Evolutionary conservation across 1,284 basidiomycete species (phyloP).

Genomic region (Cryptococcus hybrid): DNA sequence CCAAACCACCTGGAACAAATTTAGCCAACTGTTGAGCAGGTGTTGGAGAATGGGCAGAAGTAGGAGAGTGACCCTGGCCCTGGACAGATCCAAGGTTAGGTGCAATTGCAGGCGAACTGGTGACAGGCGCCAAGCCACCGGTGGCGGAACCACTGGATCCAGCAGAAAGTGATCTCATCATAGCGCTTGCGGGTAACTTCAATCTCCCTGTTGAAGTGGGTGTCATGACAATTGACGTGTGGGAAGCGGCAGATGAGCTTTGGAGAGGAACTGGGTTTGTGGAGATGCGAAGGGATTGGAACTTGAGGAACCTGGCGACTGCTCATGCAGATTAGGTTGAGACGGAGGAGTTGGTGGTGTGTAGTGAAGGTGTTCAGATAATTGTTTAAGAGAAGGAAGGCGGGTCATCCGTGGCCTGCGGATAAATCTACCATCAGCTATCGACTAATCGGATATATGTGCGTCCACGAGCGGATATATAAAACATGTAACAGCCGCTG

Average conservation of each 20-base stretch:
- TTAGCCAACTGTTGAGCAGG: not conserved
- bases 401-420: constrained; percentile 30
- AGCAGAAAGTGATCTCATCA: constrained; percentile 14
- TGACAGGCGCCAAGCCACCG: not conserved
- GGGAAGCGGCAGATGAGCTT: constrained; percentile 48
- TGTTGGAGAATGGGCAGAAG: constrained; percentile 1
- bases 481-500: not conserved
- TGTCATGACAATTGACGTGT: constrained; percentile 7
- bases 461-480: too few relatives aligned
- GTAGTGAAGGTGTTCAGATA: constrained; percentile 27
- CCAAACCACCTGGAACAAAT: not conserved
- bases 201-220: constrained; percentile 58
- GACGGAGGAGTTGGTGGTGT: constrained; percentile 11
- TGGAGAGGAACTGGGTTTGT: constrained; percentile 60
- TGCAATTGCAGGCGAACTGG: not conserved
- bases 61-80: not conserved
- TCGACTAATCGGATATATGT: not conserved
- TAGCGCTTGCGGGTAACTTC: constrained; percentile 54
- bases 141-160: constrained; percentile 2
- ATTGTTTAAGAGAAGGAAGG: constrained; percentile 37
- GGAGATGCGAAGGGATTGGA: constrained; percentile 61
- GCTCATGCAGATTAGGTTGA: constrained; percentile 43
- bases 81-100: not conserved
- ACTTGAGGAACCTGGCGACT: constrained; percentile 58
- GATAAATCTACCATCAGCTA: too few relatives aligned